phyloP scores from a whole-genome alignment of 495 filamentous ascomycete species.

The Viridothelium virens region DNA sequence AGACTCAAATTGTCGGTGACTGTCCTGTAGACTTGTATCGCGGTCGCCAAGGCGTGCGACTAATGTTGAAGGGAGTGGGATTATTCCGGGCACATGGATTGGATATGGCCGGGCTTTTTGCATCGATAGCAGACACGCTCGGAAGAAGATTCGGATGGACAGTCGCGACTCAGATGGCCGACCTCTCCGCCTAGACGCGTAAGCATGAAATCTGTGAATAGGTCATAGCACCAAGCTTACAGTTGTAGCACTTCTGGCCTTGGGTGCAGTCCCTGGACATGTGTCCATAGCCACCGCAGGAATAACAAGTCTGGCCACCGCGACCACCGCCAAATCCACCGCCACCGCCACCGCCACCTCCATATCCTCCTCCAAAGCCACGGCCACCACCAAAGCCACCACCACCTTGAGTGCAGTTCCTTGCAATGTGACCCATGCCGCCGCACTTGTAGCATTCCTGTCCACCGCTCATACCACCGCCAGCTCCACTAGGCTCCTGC shows the following conservation, averaged over 20 bases:
- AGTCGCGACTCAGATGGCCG: slow-evolving; percentile 91
- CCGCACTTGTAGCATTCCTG: slow-evolving; percentile 99
- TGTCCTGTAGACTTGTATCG: too few species aligned
- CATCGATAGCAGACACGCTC: slow-evolving; percentile 99
- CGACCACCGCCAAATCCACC: slow-evolving; percentile 41
- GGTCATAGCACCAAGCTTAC: slow-evolving; percentile 41
- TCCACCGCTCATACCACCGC: slow-evolving; percentile 38
- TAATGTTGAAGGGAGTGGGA: slow-evolving; percentile 1
- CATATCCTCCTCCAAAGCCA: slow-evolving; percentile 40
- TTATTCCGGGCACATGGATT: slow-evolving; percentile 81
- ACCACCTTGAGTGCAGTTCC: slow-evolving; percentile 75
- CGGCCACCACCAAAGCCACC: slow-evolving; percentile 29
- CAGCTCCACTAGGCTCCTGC: slow-evolving; percentile 40
- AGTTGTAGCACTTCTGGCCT: slow-evolving; percentile 99
- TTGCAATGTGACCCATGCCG: slow-evolving; percentile 92
- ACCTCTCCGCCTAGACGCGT: slow-evolving; percentile 61
- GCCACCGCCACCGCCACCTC: slow-evolving; percentile 43
- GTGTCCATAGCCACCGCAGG: slow-evolving; percentile 92
- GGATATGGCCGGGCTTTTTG: slow-evolving; percentile 96
- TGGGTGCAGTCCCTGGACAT: slow-evolving; percentile 97
- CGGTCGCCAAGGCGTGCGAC: not conserved
- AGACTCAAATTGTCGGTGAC: not conserved
- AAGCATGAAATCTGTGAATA: slow-evolving; percentile 12
- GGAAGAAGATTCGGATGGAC: slow-evolving; percentile 75
- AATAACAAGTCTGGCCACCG: slow-evolving; percentile 82